Evolutionary conservation across 306 rosid genomes (phyloP), one percentile per base, ranked within the genome.

Genomic region (Acacia melanoxylon): DNA sequence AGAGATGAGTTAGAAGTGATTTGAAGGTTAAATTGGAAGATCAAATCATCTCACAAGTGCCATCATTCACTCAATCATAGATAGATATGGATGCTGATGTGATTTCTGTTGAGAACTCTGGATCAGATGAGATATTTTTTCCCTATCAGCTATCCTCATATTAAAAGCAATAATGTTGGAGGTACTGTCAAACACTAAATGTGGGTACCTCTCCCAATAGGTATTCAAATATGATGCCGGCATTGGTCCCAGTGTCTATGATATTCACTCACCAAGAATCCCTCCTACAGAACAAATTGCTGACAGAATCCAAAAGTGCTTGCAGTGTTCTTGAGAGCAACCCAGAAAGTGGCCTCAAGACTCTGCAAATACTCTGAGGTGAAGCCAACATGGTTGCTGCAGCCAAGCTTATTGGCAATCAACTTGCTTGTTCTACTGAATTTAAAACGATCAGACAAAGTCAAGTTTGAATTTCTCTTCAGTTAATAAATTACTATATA

Each of bases 21-120:
- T 35, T 35, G 1, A 35, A 35, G 6, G 40, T 35, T 5, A 35
- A 35, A 35, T 35, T 35, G 7, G 6, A 1, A 35, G 40, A 35
- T 35, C 6, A 35, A 35, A 35, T 35, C 7, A 35, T 35, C 40
- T 7, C 40, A 35, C 40, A 35, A 35, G 6, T 35, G 40, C 1
- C 88, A 89, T 89, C 78, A 91, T 91, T 84, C 91, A 78, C 86
- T 87, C 94, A 2, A 91, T 91, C 71, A 89, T 91, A n/a, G 83
- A 89, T 91, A n/a, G 83, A 89, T 80, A 89, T 91, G 94, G 94
- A 91, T 80, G 91, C 94, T 0, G 94, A 87, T 37, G 89, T 89
- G 68, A 87, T 89, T 80, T 89, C 92, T 22, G 79, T 91, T 0
- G 94, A 89, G 91, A 89, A 91, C 86, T 89, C 88, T 10, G 84